Conservation (phyloP, 2,329 filamentous ascomycete species). For the Graphiopsis chlorocephala region DNA sequence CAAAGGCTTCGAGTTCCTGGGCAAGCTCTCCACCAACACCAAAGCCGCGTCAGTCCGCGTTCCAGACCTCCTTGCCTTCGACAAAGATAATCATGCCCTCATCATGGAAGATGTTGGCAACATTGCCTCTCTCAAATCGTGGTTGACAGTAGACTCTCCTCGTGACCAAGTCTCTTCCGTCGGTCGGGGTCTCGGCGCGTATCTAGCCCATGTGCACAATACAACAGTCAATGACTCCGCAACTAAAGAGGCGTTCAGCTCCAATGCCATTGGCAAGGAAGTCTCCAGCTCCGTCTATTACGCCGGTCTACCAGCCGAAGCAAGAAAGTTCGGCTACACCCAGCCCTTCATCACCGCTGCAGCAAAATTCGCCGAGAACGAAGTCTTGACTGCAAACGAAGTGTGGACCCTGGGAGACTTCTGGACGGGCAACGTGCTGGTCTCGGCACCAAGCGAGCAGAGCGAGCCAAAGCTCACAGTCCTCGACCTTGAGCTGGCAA, state of each 20-base stretch:
- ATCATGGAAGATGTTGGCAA: conserved; percentile 18
- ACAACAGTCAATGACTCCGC: not conserved
- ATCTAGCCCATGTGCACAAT: conserved; percentile 21
- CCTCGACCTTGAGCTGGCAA: conserved; percentile 20
- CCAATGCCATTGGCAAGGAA: conserved; percentile 14
- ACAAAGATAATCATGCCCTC: not conserved
- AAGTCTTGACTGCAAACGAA: conserved; percentile 16
- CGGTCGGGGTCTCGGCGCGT: conserved; percentile 16
- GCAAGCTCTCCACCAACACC: not conserved
- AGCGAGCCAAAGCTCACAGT: conserved; percentile 9
- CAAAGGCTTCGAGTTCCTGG: not conserved
- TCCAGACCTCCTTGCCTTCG: not conserved
- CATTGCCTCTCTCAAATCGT: conserved; percentile 18
- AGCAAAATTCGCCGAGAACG: conserved; percentile 15
- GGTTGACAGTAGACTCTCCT: conserved; percentile 12
- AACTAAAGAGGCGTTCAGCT: not conserved
- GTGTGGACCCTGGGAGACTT: conserved; percentile 23
- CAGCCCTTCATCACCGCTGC: conserved; percentile 14
- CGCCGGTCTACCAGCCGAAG: conserved; percentile 13
- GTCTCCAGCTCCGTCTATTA: conserved; percentile 17
- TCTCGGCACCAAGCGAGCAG: not conserved
- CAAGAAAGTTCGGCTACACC: conserved; percentile 15
- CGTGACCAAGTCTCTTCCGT: not conserved
- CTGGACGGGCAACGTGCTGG: conserved; percentile 23
- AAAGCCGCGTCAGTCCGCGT: not conserved